Percentiles rank a stretch among this genome's conserved stretches.
Conservation (phyloP, 2,329 filamentous ascomycete species). For the Fusarium penzigii region DNA sequence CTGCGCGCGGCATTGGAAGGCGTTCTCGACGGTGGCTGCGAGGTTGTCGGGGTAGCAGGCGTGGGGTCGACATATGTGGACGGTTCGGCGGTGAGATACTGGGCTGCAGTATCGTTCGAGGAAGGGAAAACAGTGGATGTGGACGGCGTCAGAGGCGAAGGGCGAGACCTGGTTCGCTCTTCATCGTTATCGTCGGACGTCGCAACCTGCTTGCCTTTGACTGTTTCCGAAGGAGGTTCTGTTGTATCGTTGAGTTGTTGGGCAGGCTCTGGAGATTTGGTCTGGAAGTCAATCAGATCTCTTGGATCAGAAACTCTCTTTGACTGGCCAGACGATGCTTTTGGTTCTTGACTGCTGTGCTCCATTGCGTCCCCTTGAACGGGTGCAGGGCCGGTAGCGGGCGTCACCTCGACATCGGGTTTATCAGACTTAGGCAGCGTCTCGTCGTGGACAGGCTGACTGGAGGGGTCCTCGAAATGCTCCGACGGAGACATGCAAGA, state of each 20-base stretch:
- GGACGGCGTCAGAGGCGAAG: constrained; percentile 50
- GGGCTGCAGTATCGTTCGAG: constrained; percentile 36
- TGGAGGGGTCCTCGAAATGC: constrained; percentile 28
- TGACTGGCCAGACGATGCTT: neutral
- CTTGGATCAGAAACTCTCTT: constrained; percentile 4
- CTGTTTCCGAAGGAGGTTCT: constrained; percentile 11
- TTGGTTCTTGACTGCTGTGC: constrained; percentile 4
- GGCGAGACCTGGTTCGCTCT: constrained; percentile 36
- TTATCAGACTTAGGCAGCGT: constrained; percentile 25
- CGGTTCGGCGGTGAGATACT: constrained; percentile 51
- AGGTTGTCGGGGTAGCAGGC: constrained; percentile 55
- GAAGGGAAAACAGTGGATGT: constrained; percentile 46
- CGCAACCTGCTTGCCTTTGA: constrained; percentile 29
- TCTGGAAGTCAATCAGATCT: constrained; percentile 26
- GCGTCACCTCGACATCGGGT: constrained; percentile 31
- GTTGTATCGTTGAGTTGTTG: constrained; percentile 2
- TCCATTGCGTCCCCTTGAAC: constrained; percentile 10
- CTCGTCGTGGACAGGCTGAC: constrained; percentile 31
- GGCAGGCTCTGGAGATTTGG: constrained; percentile 4
- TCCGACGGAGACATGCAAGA: constrained; percentile 41
- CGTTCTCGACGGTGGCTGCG: constrained; percentile 60
- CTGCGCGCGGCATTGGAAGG: constrained; percentile 56
- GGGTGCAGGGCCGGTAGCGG: constrained; percentile 15
- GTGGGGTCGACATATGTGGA: constrained; percentile 58
- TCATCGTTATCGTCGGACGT: constrained; percentile 12